These are phyloP conservation scores for Leccinum pellstonianum DNA, from an alignment of 768 basidiomycete species.

Conservation along the genomic window DNA sequence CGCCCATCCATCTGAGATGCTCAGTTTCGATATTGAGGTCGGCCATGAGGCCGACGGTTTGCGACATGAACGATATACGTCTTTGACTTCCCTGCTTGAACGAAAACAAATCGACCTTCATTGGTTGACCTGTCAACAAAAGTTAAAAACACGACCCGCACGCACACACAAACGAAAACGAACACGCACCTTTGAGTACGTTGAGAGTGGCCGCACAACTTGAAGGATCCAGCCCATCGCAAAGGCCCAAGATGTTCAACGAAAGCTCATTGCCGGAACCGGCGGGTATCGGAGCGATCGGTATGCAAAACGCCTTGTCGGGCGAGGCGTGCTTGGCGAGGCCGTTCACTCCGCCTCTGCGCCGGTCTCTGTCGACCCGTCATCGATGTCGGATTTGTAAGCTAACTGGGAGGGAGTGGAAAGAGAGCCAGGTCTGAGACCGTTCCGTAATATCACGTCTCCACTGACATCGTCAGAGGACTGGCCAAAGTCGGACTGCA, in stretches of 20 bases:
- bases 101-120: conserved; percentile 77
- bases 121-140: conserved; percentile 54
- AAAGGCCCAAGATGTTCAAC: conserved; percentile 65
- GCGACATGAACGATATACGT: conserved; percentile 78
- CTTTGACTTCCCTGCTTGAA: conserved; percentile 65
- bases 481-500: too few species aligned
- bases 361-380: too few species aligned
- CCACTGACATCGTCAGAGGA: too few species aligned
- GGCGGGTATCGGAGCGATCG: conserved; percentile 76
- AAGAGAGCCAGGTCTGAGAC: too few species aligned
- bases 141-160: background rate
- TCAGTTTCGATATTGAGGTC: conserved; percentile 85
- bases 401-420: too few species aligned
- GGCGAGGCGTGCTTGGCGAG: conserved; percentile 65
- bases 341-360: conserved; percentile 54
- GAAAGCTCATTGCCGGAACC: conserved; percentile 80
- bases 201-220: conserved; percentile 72
- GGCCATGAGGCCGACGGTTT: conserved; percentile 81
- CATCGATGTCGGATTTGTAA: too few species aligned
- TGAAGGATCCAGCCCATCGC: conserved; percentile 75
- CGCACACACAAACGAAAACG: background rate
- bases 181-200: conserved; percentile 63
- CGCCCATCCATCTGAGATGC: conserved; percentile 84
- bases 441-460: too few species aligned
- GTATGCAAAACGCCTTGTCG: conserved; percentile 58